phyloP scores from a whole-genome alignment of 148 eudicot species.

The Cornus kousa region DNA sequence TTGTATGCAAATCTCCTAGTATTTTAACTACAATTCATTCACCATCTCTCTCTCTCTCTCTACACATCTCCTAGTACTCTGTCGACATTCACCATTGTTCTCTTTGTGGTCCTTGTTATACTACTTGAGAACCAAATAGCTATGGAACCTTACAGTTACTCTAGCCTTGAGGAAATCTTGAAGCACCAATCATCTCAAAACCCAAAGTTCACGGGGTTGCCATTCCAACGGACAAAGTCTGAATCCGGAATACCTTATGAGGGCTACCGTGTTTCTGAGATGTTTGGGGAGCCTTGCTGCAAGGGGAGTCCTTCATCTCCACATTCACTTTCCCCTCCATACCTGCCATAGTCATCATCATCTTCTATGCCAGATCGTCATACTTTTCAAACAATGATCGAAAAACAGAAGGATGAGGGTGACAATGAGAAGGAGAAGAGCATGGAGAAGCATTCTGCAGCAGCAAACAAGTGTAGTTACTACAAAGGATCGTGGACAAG shows the following conservation, averaged over 20 bases:
- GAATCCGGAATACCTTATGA: conserved; percentile 2
- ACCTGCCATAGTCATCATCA: neutral
- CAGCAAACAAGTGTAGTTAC: conserved; percentile 1
- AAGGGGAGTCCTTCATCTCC: neutral
- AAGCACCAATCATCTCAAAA: neutral
- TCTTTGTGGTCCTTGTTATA: neutral
- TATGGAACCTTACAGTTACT: conserved; percentile 6
- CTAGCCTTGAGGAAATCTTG: conserved; percentile 6
- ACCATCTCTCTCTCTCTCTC: no score
- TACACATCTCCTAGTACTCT: neutral
- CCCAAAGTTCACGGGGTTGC: neutral
- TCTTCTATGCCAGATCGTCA: neutral
- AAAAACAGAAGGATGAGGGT: neutral
- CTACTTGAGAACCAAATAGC: neutral
- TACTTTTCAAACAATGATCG: neutral
- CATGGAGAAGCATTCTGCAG: neutral
- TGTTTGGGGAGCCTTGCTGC: conserved; percentile 12
- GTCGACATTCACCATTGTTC: neutral
- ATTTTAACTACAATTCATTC: no score
- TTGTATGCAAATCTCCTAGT: no score
- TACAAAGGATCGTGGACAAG: neutral
- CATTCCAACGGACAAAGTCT: neutral
- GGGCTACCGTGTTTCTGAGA: neutral
- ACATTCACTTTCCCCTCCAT: neutral
- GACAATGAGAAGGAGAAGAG: neutral